Base-by-base conservation (phyloP, 169 alveolate genomes). In the Babesia bigemina region DNA sequence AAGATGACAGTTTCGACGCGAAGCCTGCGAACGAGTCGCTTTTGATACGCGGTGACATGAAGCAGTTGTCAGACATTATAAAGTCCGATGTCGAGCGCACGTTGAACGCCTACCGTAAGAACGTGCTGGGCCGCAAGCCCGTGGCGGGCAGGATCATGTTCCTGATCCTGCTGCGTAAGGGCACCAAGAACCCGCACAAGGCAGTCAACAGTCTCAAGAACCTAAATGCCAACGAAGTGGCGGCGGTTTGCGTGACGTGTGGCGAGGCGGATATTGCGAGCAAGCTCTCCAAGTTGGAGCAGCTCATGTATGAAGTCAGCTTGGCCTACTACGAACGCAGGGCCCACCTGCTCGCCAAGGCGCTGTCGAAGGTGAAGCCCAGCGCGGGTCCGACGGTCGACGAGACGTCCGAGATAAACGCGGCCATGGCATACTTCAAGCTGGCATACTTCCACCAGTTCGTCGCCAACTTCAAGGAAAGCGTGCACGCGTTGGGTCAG, bases 171-270 rank as follows among this genome's bases (percentile, higher is more conserved):
- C 58, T 81, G 29, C 58, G 75, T 0, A 73, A 81, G 63, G 75
- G 71, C 45, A 60, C 69, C 11, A 81, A 81, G 39, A 73, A 70
- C 47, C 76, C 88, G 4, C 75, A 81, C 45, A 81, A 81, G 62
- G 88, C 75, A 7, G 76, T 81, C 22, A 70, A 50, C 33, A 39
- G 88, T 13, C 47, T 81, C 52, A 81, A 81, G 78, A 44, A 36
- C 61, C 47, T 81, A 72, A 73, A 81, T 42, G 63, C 88, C 0
- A 49, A 45, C 21, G 88, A 81, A 28, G 88, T 81, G 19, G 79
- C 78, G 16, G 88, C 88, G 2, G 67, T 81, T 10, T 81, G 88
- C 36, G 88, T 81, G 24, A 56, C 88, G 26, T 61, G 88, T 22
- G 88, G 88, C 10, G 52, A 33, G 29, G 50, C 29, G 26, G 88